A percentile compares a stretch with the other conserved stretches of the same genome.
Conservation (phyloP, 768 basidiomycete genomes). For the Serendipita vermifera region DNA sequence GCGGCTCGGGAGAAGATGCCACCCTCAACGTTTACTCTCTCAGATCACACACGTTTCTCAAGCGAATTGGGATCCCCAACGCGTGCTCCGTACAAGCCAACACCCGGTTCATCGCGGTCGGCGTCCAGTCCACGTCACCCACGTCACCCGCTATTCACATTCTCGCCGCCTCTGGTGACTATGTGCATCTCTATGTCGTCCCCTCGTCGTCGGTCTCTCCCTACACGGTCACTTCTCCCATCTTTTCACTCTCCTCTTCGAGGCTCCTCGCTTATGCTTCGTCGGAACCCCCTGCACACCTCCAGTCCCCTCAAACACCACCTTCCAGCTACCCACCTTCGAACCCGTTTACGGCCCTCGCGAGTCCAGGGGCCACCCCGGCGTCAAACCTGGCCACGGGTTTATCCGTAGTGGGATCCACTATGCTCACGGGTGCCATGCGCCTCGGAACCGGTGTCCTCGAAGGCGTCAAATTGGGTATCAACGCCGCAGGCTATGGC, state of each 20-base stretch:
- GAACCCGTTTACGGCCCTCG: no score
- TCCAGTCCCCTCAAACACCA: no score
- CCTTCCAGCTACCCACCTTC: no score
- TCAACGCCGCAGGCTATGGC: background rate
- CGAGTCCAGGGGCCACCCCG: background rate
- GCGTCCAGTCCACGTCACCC: no score
- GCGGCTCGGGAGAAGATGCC: background rate
- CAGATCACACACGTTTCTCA: background rate
- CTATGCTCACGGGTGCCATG: background rate
- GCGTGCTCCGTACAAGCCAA: background rate
- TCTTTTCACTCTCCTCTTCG: background rate
- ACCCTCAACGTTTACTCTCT: background rate
- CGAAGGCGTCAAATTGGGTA: background rate
- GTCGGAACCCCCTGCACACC: background rate
- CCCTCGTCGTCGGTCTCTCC: background rate
- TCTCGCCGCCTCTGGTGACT: no score
- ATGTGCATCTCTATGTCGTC: no score
- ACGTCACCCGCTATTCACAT: no score
- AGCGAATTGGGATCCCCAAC: background rate
- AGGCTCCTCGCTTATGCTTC: background rate
- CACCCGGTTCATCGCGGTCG: no score
- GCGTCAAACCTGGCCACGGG: background rate
- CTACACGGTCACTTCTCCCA: background rate
- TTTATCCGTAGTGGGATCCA: slow-evolving; percentile 1
- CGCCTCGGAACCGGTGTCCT: background rate